Base-by-base conservation (phyloP, 352 stramenopile genomes). In the Globisporangium paddicum region DNA sequence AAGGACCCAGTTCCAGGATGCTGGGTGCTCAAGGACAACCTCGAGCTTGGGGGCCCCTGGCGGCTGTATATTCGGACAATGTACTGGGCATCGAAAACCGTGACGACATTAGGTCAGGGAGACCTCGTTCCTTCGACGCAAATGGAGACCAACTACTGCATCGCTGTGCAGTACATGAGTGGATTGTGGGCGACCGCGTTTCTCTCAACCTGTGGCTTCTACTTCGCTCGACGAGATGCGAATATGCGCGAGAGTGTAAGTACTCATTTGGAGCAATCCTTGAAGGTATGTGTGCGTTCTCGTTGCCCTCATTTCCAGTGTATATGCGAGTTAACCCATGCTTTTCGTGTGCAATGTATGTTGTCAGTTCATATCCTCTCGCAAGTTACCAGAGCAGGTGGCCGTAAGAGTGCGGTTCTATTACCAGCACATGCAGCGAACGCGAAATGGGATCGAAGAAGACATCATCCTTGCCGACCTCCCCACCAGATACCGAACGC, bases 41-140 rank as follows among this genome's bases (percentile, higher is more conserved):
- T 71, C 26, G 64, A 71, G 41, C 54, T 37, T 18, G 64, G 47
- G 19, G 21, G 10, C 8, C 48, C 60, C 11, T 54, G 45, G 55
- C 59, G 64, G 0, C 54, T 68, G 49, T 71, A 71, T 23, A 42
- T 71, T 16, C 45, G 64, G 7, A 59, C 64, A 3, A 67, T 71
- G 59, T 71, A 71, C 46, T 71, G 64, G 64, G 64, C 60, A 0
- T 67, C 55, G 34, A 71, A 71, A 54, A 67, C 64, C 3, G 37
- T 70, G 8, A 67, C 64, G 23, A 71, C 64, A 6, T 38, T 71
- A 7, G 64, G 64, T 1, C 64, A 71, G 16, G 64, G 64, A 11
- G 64, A 71, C 28, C n/a, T 71, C 26, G 51, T 68, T 9, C 64
- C 60, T 25, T 18, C 52, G 1, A 71, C 51, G n/a, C 44, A 58